Percentiles rank a stretch among this genome's conserved stretches.
Evolutionary conservation across 1,284 basidiomycete species (phyloP).

Genomic region (Marasmius tenuissimus): DNA sequence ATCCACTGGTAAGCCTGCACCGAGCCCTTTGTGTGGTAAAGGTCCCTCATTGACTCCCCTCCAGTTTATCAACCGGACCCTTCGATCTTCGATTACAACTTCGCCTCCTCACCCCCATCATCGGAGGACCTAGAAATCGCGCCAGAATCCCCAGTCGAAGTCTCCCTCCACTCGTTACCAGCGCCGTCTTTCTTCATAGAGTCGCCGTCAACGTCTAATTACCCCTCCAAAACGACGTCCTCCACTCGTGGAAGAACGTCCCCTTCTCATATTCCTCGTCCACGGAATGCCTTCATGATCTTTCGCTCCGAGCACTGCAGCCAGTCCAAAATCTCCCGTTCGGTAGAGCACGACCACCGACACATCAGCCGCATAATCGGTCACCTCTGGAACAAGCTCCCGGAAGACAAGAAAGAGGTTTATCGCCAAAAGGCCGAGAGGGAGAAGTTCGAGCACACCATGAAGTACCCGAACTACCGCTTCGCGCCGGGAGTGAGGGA

Average conservation of each 20-base stretch:
- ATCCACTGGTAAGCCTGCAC: neutral
- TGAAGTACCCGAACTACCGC: conserved; percentile 55
- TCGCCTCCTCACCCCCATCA: neutral
- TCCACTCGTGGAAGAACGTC: conserved; percentile 2
- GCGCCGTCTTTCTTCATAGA: neutral
- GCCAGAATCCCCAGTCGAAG: neutral
- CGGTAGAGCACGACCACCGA: conserved; percentile 54
- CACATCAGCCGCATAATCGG: conserved; percentile 59
- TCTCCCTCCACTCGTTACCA: neutral
- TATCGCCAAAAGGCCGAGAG: conserved; percentile 55
- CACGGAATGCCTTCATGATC: conserved; percentile 83
- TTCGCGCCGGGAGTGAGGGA: conserved; percentile 48
- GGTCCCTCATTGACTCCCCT: neutral
- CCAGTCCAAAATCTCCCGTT: conserved; percentile 37
- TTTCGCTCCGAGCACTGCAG: conserved; percentile 74
- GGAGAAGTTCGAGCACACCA: conserved; percentile 58
- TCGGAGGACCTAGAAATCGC: neutral
- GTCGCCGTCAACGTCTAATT: neutral
- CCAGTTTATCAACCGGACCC: neutral
- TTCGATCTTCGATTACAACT: neutral
- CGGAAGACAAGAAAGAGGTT: conserved; percentile 43
- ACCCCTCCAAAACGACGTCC: conserved; percentile 2
- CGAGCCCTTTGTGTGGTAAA: neutral
- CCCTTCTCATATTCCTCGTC: conserved; percentile 59
- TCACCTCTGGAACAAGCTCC: conserved; percentile 51